Base-by-base conservation (phyloP, 202 grass and related monocot species). In the Miscanthus sacchariflorus region DNA sequence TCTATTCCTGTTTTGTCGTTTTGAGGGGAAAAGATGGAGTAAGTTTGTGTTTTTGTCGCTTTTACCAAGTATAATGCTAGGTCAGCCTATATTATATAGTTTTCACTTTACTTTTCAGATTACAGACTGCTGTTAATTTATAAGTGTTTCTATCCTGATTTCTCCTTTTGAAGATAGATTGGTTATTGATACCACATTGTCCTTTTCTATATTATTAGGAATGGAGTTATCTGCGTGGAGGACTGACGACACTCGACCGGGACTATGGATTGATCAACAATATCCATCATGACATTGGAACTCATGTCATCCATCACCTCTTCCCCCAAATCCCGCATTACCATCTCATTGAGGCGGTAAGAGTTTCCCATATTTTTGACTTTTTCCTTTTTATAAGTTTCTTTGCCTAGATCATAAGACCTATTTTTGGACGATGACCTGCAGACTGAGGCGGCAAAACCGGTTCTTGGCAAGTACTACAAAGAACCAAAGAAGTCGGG, bases 281-380 rank as follows among this genome's bases (percentile, higher is more conserved):
- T 39, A 87, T 99, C 49, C 97, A 99, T 83, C 97, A 99, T 87
- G 97, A 99, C 74, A 99, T 99, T 23, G 97, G 97, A 63, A 99
- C 97, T 76, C 97, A 99, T 90, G 97, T 97, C 78, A 93, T 99
- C 59, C 97, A 99, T 85, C 97, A 99, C 77, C 93, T 99, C 76
- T 99, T 97, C 81, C 97, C 95, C 0, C 97, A 99, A 85, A 99
- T 99, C 45, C 97, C 97, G 9, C 97, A 99, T 89, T 99, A 99
- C 87, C 79, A 95, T 92, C 91, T 99, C 65, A 82, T 99, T 7
- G 97, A 99, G 91, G 97, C 97, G 38, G 97, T 99, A 88, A 89
- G 87, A 63, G 54, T n/a, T 75, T 76, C 25, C 38, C 72, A 79
- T 72, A 59, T 59, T 65, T 63, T 23, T 74, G 49, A 2, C 50